Percentiles rank a stretch among this genome's conserved stretches.
phyloP scores from a whole-genome alignment of 108 stramenopile genomes.

The Bacterosira constricta region DNA sequence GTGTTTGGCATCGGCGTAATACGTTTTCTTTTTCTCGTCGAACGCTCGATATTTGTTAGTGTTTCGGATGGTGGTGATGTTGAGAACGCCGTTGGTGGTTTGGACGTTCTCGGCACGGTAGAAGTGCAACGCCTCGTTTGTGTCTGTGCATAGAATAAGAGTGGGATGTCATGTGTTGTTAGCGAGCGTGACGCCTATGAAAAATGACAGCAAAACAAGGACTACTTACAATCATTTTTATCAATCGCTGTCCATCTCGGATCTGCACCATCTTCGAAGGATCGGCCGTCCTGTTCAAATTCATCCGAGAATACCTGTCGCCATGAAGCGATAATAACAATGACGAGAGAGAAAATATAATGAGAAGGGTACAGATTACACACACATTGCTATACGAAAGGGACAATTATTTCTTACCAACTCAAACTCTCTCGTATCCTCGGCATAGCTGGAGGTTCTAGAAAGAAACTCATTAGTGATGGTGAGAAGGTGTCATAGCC shows the following conservation, averaged over 20 bases:
- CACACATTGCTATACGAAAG: not conserved
- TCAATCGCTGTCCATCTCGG: conserved; percentile 95
- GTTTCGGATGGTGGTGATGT: conserved; percentile 72
- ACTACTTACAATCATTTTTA: conserved; percentile 78
- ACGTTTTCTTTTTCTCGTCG: conserved; percentile 80
- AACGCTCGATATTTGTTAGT: conserved; percentile 76
- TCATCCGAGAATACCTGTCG: conserved; percentile 90
- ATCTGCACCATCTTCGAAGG: conserved; percentile 92
- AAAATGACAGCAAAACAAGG: not conserved
- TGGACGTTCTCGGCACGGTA: conserved; percentile 76
- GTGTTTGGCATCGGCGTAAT: conserved; percentile 73
- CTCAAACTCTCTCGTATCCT: conserved; percentile 65
- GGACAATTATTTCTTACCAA: conserved; percentile 53
- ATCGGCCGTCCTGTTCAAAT: conserved; percentile 88
- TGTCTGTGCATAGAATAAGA: conserved; percentile 54
- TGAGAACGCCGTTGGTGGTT: conserved; percentile 70
- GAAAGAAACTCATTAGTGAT: conserved; percentile 22
- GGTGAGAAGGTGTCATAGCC: too few relatives aligned
- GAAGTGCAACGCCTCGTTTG: conserved; percentile 84
- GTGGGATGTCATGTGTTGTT: not conserved
- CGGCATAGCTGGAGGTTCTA: conserved; percentile 27
- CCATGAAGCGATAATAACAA: not conserved
- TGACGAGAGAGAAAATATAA: not conserved
- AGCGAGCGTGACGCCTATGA: too few relatives aligned
- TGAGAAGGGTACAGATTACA: not conserved